Conservation (phyloP, 352 stramenopile species). For the Globisporangium camurandrum region DNA sequence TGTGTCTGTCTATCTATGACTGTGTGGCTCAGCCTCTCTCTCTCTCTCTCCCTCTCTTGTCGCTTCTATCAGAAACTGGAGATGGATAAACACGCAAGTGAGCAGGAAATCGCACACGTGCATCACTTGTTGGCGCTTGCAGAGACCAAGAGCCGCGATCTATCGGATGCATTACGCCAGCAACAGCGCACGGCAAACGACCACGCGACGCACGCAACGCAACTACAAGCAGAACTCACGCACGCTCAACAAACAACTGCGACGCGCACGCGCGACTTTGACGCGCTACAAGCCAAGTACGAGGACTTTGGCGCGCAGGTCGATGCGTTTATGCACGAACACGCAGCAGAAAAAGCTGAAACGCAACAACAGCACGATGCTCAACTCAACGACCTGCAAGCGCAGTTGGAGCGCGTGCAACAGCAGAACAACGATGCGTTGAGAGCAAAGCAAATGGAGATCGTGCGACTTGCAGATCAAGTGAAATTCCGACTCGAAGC, state of each 20-base stretch:
- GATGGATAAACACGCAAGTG: slow-evolving; percentile 34
- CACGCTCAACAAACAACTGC: slow-evolving; percentile 27
- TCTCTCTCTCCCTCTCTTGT: slow-evolving; percentile 1
- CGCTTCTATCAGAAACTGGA: slow-evolving; percentile 29
- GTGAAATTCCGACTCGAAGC: slow-evolving; percentile 55
- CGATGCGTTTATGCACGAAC: slow-evolving; percentile 69
- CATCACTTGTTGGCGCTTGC: slow-evolving; percentile 42
- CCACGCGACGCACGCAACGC: slow-evolving; percentile 37
- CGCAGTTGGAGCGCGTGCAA: slow-evolving; percentile 25
- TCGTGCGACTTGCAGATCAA: slow-evolving; percentile 38
- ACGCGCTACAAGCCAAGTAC: slow-evolving; percentile 54
- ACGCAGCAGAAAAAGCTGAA: slow-evolving; percentile 34
- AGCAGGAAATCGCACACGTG: slow-evolving; percentile 47
- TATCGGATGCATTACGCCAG: slow-evolving; percentile 28
- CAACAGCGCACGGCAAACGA: slow-evolving; percentile 38
- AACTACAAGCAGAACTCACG: slow-evolving; percentile 37
- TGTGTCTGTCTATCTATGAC: neutral
- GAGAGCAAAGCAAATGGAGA: slow-evolving; percentile 46
- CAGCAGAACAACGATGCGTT: slow-evolving; percentile 34
- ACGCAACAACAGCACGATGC: slow-evolving; percentile 26
- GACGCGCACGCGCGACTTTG: slow-evolving; percentile 38
- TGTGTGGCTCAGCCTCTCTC: slow-evolving; percentile 5
- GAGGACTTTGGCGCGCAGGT: slow-evolving; percentile 68
- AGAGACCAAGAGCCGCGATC: slow-evolving; percentile 35
- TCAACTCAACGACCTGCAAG: slow-evolving; percentile 25